phyloP scores from a whole-genome alignment of 2,329 filamentous ascomycete genomes.

The Pseudogymnoascus sp. region DNA sequence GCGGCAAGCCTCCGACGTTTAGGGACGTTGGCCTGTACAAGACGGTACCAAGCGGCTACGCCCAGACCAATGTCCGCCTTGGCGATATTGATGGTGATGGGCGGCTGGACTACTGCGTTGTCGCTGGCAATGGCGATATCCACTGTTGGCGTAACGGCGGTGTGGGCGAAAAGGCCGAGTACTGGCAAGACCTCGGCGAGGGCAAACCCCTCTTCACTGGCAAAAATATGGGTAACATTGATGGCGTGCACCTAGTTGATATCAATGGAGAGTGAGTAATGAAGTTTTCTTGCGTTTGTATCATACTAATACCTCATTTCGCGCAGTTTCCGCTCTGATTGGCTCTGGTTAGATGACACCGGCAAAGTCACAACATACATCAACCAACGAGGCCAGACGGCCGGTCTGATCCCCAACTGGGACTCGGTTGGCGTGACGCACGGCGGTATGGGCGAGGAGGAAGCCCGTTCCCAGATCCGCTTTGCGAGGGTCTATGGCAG shows the following conservation, averaged over 20 bases:
- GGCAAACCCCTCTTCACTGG: constrained; percentile 10
- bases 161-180: constrained; percentile 24
- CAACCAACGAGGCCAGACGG: constrained; percentile 17
- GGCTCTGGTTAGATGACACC: constrained; percentile 18
- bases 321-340: constrained; percentile 17
- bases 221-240: constrained; percentile 10
- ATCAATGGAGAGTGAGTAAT: constrained; percentile 23
- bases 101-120: constrained; percentile 29
- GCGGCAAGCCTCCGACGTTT: constrained; percentile 12
- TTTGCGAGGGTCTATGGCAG: neutral
- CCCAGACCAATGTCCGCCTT: constrained; percentile 22
- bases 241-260: constrained; percentile 18
- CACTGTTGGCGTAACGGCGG: constrained; percentile 31
- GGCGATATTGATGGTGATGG: constrained; percentile 32
- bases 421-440: constrained; percentile 11
- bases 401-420: constrained; percentile 12
- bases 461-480: neutral
- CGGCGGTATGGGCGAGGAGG: neutral
- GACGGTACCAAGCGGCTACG: neutral
- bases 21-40: neutral
- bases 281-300: neutral
- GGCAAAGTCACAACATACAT: constrained; percentile 17
- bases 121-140: constrained; percentile 23
- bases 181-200: constrained; percentile 31
- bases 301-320: neutral